Conservation (phyloP, 2,329 filamentous ascomycete genomes). For the Myotisia sp. region DNA sequence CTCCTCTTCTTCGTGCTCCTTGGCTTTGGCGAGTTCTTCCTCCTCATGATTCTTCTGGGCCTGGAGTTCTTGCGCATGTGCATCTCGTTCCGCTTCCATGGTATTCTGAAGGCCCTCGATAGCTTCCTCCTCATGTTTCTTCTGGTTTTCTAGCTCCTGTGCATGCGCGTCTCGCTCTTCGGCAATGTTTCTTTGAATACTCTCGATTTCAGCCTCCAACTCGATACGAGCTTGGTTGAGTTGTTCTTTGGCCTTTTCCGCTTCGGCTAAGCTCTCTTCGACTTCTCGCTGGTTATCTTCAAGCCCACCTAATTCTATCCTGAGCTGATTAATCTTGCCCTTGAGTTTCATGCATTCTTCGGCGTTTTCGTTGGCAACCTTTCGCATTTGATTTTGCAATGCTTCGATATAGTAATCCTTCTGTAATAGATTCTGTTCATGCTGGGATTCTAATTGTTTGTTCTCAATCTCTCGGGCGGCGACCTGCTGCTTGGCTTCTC, state of each 20-base stretch:
- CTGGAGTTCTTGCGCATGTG: constrained; percentile 13
- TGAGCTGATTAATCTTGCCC: constrained; percentile 34
- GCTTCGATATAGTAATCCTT: constrained; percentile 42
- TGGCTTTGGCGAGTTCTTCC: too few relatives aligned
- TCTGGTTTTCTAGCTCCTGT: constrained; percentile 32
- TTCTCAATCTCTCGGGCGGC: constrained; percentile 36
- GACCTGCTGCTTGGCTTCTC: constrained; percentile 37
- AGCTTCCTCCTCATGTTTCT: constrained; percentile 24
- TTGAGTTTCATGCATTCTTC: constrained; percentile 33
- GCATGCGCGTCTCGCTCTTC: constrained; percentile 25
- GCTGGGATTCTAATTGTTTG: constrained; percentile 35
- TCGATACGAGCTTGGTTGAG: constrained; percentile 33
- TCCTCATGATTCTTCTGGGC: constrained; percentile 12
- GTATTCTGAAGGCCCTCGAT: too few relatives aligned
- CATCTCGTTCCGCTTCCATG: too few relatives aligned
- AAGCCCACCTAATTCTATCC: constrained; percentile 37
- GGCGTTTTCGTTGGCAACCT: constrained; percentile 36
- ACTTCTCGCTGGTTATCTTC: constrained; percentile 41
- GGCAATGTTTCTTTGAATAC: constrained; percentile 25
- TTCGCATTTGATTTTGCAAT: constrained; percentile 37
- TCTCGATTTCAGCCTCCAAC: constrained; percentile 28
- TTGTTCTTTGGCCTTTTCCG: constrained; percentile 31
- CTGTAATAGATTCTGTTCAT: constrained; percentile 37
- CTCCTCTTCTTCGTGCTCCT: too few relatives aligned
- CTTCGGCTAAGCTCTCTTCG: constrained; percentile 32